Conservation (phyloP, 495 filamentous ascomycete genomes). For the Xylaria sp. region DNA sequence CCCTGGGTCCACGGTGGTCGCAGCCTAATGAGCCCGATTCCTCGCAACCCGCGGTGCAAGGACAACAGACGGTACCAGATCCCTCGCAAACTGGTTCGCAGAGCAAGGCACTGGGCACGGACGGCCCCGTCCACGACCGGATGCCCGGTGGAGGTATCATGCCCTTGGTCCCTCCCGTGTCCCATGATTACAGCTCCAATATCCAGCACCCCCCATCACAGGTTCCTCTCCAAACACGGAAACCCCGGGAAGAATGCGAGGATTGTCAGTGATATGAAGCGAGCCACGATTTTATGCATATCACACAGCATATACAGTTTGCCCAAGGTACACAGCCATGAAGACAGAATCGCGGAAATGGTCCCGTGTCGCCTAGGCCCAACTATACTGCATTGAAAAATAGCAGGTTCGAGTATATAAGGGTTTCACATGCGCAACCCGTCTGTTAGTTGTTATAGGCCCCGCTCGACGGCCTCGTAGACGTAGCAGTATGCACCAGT, state of each 20-base stretch:
- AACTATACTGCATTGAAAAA: not conserved
- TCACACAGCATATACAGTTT: not conserved
- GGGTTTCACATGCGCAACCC: not conserved
- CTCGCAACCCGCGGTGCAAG: not conserved
- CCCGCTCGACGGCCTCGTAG: not conserved
- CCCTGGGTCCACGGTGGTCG: slow-evolving; percentile 5
- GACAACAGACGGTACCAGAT: not conserved
- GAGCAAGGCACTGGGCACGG: not conserved
- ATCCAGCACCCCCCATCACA: slow-evolving; percentile 5
- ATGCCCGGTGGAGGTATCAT: slow-evolving; percentile 11
- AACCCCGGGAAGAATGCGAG: slow-evolving; percentile 31
- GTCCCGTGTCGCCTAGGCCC: not conserved
- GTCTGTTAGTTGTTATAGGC: not conserved
- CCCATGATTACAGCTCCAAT: not conserved
- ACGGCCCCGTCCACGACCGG: slow-evolving; percentile 28
- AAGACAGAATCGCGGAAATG: not conserved
- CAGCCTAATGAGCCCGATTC: slow-evolving; percentile 1
- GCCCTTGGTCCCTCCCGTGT: not conserved
- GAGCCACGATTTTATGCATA: not conserved
- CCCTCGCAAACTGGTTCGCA: not conserved
- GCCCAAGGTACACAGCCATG: not conserved
- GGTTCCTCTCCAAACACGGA: not conserved
- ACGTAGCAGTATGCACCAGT: slow-evolving; percentile 1
- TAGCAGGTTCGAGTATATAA: not conserved
- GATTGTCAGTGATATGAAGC: slow-evolving; percentile 33